Conservation (phyloP, 192 early-diverging fungal species). For the Backusella tarrabulga region DNA sequence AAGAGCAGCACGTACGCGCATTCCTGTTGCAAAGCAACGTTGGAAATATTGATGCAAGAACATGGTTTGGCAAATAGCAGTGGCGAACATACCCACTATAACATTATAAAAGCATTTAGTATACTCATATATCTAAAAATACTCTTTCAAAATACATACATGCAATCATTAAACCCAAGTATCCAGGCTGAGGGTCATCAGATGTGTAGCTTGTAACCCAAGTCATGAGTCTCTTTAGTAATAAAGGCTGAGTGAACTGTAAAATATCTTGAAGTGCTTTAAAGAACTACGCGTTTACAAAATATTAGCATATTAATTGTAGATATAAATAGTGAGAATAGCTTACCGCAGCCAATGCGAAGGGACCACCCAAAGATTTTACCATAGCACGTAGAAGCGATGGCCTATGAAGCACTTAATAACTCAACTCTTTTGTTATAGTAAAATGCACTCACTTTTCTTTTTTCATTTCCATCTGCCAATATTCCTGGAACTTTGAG, state of each 20-base stretch:
- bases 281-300: constrained; percentile 47
- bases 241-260: constrained; percentile 75
- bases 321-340: neutral
- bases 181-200: constrained; percentile 55
- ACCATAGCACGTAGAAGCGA: constrained; percentile 66
- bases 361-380: constrained; percentile 60
- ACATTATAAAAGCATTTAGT: neutral
- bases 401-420: constrained; percentile 45
- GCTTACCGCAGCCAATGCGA: constrained; percentile 63
- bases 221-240: constrained; percentile 68
- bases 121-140: neutral
- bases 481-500: constrained; percentile 60
- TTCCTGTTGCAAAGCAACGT: constrained; percentile 73
- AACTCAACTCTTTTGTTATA: neutral
- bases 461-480: constrained; percentile 69
- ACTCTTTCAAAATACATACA: neutral
- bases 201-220: constrained; percentile 64
- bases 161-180: constrained; percentile 81
- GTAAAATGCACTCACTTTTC: constrained; percentile 30
- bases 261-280: constrained; percentile 77
- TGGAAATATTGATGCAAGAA: constrained; percentile 92
- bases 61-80: constrained; percentile 73
- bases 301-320: neutral
- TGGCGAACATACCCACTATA: constrained; percentile 64
- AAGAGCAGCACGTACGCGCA: constrained; percentile 72